Evolutionary conservation across 768 basidiomycete genomes (phyloP).

Genomic region (Russula emetica): DNA sequence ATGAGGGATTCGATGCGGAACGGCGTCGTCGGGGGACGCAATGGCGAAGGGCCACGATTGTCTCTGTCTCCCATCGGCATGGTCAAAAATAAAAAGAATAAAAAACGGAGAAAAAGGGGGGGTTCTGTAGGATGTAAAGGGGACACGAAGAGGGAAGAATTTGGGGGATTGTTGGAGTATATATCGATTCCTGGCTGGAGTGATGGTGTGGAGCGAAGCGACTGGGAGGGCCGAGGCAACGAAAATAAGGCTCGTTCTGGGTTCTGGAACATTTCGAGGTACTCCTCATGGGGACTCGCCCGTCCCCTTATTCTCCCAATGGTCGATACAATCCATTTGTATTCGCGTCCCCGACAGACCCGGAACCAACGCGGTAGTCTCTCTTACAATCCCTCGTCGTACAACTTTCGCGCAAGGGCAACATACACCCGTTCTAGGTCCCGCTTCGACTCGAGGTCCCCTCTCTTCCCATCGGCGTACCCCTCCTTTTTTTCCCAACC

Average conservation of each 20-base stretch:
- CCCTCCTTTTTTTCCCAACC: neutral
- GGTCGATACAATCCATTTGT: neutral
- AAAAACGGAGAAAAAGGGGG: neutral
- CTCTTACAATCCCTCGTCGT: constrained; percentile 78
- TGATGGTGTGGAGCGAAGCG: constrained; percentile 6
- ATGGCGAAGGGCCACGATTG: constrained; percentile 34
- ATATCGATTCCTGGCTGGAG: neutral
- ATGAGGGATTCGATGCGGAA: constrained; percentile 34
- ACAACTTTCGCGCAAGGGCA: constrained; percentile 82
- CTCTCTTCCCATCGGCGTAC: constrained; percentile 28
- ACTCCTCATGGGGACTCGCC: neutral
- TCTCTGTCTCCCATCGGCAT: constrained; percentile 19
- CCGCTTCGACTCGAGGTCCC: constrained; percentile 59
- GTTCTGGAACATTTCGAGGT: neutral
- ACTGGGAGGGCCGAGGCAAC: neutral
- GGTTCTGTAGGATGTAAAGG: neutral
- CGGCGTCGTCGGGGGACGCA: constrained; percentile 32
- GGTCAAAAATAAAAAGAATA: neutral
- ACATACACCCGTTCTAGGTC: constrained; percentile 89
- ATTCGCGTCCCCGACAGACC: neutral
- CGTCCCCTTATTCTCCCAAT: neutral
- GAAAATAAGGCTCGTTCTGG: neutral
- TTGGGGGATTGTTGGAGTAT: neutral
- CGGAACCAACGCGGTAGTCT: neutral
- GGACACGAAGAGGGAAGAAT: no score